Conservation (phyloP, 352 stramenopile genomes). For the Vaucheria bursata region DNA sequence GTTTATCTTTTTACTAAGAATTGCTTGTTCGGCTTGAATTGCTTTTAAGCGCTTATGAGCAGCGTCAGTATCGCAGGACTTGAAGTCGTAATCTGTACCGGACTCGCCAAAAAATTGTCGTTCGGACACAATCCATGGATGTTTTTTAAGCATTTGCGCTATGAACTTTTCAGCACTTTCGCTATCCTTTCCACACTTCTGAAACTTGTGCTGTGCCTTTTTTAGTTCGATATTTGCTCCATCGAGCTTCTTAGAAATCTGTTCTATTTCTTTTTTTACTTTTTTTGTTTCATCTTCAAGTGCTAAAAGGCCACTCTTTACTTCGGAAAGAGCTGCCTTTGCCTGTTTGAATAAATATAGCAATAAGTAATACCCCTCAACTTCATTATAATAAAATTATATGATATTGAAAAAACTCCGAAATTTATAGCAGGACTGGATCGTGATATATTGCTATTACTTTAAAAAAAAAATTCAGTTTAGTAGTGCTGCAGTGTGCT, state of each 20-base stretch:
- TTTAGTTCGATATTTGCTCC: constrained; percentile 78
- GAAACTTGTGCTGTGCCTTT: constrained; percentile 67
- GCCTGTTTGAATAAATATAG: too few species aligned
- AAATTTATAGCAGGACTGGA: too few species aligned
- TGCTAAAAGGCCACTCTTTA: constrained; percentile 53
- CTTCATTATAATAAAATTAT: too few species aligned
- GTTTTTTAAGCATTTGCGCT: constrained; percentile 76
- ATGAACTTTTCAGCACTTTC: constrained; percentile 74
- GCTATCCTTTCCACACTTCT: constrained; percentile 68
- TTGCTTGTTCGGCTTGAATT: constrained; percentile 80
- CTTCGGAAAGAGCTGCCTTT: constrained; percentile 44
- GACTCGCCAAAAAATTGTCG: constrained; percentile 91
- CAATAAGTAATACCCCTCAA: too few species aligned
- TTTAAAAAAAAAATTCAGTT: background rate
- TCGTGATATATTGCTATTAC: background rate
- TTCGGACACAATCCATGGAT: constrained; percentile 92
- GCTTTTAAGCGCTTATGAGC: constrained; percentile 73
- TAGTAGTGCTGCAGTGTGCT: constrained; percentile 49
- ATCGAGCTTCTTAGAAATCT: constrained; percentile 67
- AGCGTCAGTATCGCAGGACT: constrained; percentile 66
- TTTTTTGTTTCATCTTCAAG: constrained; percentile 13
- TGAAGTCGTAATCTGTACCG: constrained; percentile 97
- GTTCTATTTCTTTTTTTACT: constrained; percentile 1
- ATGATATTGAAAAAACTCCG: too few species aligned
- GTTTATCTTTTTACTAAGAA: constrained; percentile 96